Evolutionary conservation across 352 stramenopile genomes (phyloP), one percentile per base, ranked within the genome.

Genomic region (Elongisporangium prolatum): DNA sequence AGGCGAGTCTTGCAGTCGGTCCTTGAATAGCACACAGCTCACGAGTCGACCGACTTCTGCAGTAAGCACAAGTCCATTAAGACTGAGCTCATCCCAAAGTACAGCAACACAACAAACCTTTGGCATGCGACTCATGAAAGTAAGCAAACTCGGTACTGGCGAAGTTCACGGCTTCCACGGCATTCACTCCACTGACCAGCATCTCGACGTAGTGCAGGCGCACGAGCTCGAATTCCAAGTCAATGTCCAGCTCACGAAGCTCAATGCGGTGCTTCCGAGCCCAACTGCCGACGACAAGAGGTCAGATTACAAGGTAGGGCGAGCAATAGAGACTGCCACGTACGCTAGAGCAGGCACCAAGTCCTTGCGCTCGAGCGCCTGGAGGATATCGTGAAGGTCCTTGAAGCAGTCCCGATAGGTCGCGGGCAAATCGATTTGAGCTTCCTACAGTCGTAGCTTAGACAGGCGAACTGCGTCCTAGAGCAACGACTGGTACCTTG

Each of bases 201-300:
- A 88, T 65, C 28, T 91, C 77, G 21, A 96, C 68, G 58, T 92
- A 96, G 57, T 91, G 85, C 50, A 94, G 71, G 1, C 84, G 75
- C n/a, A 90, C 74, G 4, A 96, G 64, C 56, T 93, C 76, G 63
- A 94, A 96, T 61, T 94, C 85, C 21, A 96, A 78, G 53, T 90
- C 76, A 48, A 90, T 79, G 18, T 77, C 61, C 18, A 89, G 67
- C 21, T 53, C 59, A 20, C 61, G 62, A 38, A 92, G 63, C 21
- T 87, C 71, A 0, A 80, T 69, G 18, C 77, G 80, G 34, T 90
- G 66, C 55, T 71, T 63, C 24, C 71, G 66, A 21, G 82, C 77
- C 82, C 82, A 92, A n/a, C 82, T 92, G 28, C 18, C 14, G 8
- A 28, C 20, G 48, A 6, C 2, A 16, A 48, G 11, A 61, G 14